Conservation (phyloP, 768 basidiomycete genomes). For the Clitopilus hobsonii region DNA sequence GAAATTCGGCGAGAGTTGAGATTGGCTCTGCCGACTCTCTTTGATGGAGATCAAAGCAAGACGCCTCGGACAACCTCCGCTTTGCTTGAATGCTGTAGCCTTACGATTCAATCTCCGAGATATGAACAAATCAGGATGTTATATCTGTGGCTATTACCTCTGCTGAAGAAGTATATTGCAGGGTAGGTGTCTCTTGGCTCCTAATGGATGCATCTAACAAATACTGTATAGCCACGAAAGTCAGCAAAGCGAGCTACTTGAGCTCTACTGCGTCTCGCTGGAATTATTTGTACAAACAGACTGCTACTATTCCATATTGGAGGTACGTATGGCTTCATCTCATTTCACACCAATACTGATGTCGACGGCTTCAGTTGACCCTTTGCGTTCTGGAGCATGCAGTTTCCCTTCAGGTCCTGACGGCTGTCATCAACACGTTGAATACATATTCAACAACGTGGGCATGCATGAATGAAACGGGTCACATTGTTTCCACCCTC, state of each 20-base stretch:
- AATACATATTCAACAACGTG: conserved; percentile 69
- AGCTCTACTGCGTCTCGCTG: conserved; percentile 51
- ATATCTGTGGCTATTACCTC: conserved; percentile 71
- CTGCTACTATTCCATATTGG: conserved; percentile 66
- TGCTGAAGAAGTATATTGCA: conserved; percentile 48
- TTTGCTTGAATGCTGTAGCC: conserved; percentile 39
- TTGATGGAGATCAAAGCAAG: conserved; percentile 45
- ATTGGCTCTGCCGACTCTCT: conserved; percentile 58
- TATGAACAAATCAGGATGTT: conserved; percentile 74
- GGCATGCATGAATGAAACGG: conserved; percentile 68
- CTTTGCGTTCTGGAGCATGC: conserved; percentile 50
- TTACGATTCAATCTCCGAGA: conserved; percentile 50
- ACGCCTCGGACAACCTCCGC: conserved; percentile 22
- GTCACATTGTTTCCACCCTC: conserved; percentile 52
- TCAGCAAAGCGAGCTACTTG: conserved; percentile 35
- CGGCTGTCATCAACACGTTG: conserved; percentile 66
- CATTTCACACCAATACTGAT: conserved; percentile 1
- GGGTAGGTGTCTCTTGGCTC: conserved; percentile 28
- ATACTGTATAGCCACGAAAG: conserved; percentile 17
- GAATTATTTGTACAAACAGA: conserved; percentile 58
- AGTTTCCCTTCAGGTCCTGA: conserved; percentile 46
- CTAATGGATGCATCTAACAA: background rate
- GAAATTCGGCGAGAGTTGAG: conserved; percentile 71
- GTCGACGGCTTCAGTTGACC: conserved; percentile 35
- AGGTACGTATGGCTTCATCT: conserved; percentile 37